Evolutionary conservation across 495 filamentous ascomycete species (phyloP).

Genomic region (Sabuloglossum arenarium): DNA sequence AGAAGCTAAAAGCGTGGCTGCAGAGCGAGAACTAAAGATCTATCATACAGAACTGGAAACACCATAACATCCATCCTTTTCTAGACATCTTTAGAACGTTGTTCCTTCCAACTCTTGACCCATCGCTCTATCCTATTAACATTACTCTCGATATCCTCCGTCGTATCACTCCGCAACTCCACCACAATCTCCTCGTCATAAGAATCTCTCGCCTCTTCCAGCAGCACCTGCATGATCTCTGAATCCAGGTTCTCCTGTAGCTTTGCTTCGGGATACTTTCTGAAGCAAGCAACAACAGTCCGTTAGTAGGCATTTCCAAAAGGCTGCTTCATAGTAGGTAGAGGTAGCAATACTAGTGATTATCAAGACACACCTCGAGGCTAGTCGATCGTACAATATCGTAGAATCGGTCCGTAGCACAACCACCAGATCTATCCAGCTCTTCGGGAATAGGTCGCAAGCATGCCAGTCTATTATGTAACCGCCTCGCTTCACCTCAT

Average conservation of each 20-base stretch:
- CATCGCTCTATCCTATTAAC: constrained; percentile 65
- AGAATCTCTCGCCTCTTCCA: constrained; percentile 73
- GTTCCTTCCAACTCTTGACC: constrained; percentile 61
- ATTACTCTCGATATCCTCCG: constrained; percentile 72
- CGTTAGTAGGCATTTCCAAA: too few species aligned
- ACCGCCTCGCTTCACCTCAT: constrained; percentile 58
- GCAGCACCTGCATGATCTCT: constrained; percentile 89
- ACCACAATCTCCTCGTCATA: constrained; percentile 82
- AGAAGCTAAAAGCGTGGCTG: constrained; percentile 72
- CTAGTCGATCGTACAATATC: constrained; percentile 68
- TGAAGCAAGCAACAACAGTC: too few species aligned
- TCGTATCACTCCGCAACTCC: constrained; percentile 62
- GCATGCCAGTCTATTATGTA: constrained; percentile 96
- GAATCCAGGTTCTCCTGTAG: constrained; percentile 90
- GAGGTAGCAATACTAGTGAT: too few species aligned
- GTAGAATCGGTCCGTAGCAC: constrained; percentile 66
- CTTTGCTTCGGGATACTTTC: constrained; percentile 65
- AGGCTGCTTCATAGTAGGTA: too few species aligned
- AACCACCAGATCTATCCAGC: constrained; percentile 89
- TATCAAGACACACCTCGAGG: constrained; percentile 34
- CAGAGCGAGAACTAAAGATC: not conserved
- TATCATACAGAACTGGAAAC: not conserved
- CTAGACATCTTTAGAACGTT: not conserved
- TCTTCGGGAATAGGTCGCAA: constrained; percentile 83
- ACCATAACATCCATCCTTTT: not conserved